These are phyloP conservation scores for Neopestalotiopsis sp. DNA, from an alignment of 2,329 filamentous ascomycete genomes.

Conservation along the genomic window DNA sequence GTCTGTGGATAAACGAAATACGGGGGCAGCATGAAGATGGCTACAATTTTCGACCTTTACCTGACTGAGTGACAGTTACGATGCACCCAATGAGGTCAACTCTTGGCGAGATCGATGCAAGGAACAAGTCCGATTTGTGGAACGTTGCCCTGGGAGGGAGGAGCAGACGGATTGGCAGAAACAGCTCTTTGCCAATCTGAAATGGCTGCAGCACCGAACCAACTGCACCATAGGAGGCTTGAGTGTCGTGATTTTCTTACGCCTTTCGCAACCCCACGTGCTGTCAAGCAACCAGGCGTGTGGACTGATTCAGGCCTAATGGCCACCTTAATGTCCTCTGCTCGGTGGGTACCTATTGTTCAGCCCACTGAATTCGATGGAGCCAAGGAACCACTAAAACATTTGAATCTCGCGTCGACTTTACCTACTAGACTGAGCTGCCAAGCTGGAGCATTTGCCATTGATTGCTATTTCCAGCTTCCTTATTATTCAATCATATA, in stretches of 20 bases:
- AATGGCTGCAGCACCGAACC: background rate
- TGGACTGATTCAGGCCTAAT: conserved; percentile 4
- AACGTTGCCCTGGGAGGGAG: background rate
- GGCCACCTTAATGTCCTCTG: conserved; percentile 4
- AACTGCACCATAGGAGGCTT: conserved; percentile 1
- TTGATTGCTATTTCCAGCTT: background rate
- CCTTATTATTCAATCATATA: background rate
- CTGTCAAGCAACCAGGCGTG: background rate
- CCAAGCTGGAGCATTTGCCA: background rate
- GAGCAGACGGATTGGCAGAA: background rate
- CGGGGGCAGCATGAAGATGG: background rate
- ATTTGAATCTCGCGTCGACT: background rate
- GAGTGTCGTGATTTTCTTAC: conserved; percentile 11
- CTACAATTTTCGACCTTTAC: background rate
- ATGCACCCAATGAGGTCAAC: background rate
- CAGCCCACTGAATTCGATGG: background rate
- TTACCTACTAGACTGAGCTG: background rate
- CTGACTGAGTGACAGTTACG: background rate
- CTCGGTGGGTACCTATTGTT: background rate
- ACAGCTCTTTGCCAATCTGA: background rate
- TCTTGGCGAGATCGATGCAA: background rate
- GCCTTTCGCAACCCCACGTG: conserved; percentile 6
- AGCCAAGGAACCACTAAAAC: background rate
- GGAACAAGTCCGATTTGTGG: background rate
- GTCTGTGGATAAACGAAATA: background rate